These are phyloP conservation scores for Tylopilus plumbeoviolaceoides DNA, from an alignment of 768 basidiomycete genomes.

Conservation along the genomic window DNA sequence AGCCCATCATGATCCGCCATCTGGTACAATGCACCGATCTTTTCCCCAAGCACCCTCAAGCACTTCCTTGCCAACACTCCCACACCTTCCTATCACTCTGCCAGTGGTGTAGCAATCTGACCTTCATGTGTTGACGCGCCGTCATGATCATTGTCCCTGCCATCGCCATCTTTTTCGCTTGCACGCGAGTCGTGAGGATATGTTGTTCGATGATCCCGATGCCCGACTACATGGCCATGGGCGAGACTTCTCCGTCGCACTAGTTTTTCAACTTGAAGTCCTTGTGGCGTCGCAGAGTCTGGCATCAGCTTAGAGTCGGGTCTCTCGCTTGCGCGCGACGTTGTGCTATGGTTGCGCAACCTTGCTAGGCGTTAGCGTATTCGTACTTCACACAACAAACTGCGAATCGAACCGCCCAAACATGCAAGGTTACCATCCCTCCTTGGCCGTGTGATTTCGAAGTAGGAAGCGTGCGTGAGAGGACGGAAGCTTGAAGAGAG, in stretches of 20 bases:
- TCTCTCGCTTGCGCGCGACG: conserved; percentile 32
- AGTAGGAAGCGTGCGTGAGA: conserved; percentile 32
- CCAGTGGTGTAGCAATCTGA: too few species aligned
- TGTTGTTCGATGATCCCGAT: too few species aligned
- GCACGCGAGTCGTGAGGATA: too few species aligned
- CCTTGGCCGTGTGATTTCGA: conserved; percentile 19
- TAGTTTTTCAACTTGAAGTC: conserved; percentile 20
- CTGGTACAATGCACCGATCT: too few species aligned
- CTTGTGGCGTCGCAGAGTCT: conserved; percentile 28
- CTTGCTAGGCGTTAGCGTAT: conserved; percentile 15
- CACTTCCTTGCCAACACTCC: too few species aligned
- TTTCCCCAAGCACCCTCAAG: too few species aligned
- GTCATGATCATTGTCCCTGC: too few species aligned
- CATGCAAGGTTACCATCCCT: conserved; percentile 20
- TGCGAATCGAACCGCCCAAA: conserved; percentile 42
- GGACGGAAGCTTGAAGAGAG: conserved; percentile 44
- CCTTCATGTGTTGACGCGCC: too few species aligned
- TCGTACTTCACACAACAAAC: conserved; percentile 40
- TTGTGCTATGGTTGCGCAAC: conserved; percentile 25
- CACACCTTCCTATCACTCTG: too few species aligned
- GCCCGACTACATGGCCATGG: too few species aligned
- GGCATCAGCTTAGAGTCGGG: conserved; percentile 77
- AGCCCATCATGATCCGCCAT: too few species aligned
- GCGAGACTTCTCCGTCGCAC: conserved; percentile 25
- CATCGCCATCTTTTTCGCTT: too few species aligned